Conservation (phyloP, 208 protist species). For the Borovskyia barvae region DNA sequence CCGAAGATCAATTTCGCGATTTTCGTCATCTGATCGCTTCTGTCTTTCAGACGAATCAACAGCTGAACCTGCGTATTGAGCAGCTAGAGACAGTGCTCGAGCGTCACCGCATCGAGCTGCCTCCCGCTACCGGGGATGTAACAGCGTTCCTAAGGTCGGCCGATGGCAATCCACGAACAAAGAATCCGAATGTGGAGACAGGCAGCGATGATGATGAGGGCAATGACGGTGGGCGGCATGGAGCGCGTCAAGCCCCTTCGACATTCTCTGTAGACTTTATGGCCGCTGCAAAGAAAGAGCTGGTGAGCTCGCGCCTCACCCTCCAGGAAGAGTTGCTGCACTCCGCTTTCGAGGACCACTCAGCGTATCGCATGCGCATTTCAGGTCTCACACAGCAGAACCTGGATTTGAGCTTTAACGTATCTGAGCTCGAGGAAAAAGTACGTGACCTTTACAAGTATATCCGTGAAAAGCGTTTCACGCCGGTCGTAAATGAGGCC, state of each 20-base stretch:
- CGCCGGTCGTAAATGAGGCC: constrained; percentile 13
- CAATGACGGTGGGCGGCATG: background rate
- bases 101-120: constrained; percentile 58
- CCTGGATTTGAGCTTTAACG: constrained; percentile 33
- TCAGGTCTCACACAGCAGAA: constrained; percentile 53
- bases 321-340: constrained; percentile 62
- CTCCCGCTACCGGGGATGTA: constrained; percentile 32
- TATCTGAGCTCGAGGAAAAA: constrained; percentile 37
- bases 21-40: constrained; percentile 70
- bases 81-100: constrained; percentile 46
- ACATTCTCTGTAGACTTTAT: constrained; percentile 55
- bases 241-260: background rate
- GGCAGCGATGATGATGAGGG: constrained; percentile 3
- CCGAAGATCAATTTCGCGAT: constrained; percentile 67
- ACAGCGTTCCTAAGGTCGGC: constrained; percentile 37
- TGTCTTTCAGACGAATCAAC: constrained; percentile 73
- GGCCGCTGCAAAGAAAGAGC: constrained; percentile 48
- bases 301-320: constrained; percentile 56
- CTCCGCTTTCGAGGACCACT: constrained; percentile 71
- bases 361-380: constrained; percentile 65
- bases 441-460: constrained; percentile 57
- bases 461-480: constrained; percentile 74
- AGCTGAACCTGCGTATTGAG: constrained; percentile 60
- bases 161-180: background rate
- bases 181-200: background rate